These are phyloP conservation scores for Myochromella boudieri DNA, from an alignment of 768 basidiomycete species.

Conservation along the genomic window DNA sequence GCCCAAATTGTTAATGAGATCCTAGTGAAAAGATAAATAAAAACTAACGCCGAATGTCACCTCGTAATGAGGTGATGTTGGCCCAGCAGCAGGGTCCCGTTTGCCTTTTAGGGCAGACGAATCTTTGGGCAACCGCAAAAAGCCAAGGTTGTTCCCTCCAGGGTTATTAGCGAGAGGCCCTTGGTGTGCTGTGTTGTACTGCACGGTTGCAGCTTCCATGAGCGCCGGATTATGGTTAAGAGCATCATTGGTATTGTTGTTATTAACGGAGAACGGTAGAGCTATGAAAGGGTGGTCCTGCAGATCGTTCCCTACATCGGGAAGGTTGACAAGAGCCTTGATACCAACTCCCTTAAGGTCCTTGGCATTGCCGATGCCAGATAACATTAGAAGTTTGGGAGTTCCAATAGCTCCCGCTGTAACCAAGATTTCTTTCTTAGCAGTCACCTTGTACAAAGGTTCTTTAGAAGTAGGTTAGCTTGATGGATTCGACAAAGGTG, in stretches of 20 bases:
- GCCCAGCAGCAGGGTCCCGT: slow-evolving; percentile 23
- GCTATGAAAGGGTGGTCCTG: slow-evolving; percentile 23
- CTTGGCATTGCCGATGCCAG: slow-evolving; percentile 26
- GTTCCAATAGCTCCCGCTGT: slow-evolving; percentile 31
- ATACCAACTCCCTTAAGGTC: slow-evolving; percentile 18
- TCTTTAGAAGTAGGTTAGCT: not conserved
- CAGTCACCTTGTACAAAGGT: slow-evolving; percentile 14
- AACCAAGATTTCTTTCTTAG: slow-evolving; percentile 30
- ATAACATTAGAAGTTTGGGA: slow-evolving; percentile 25
- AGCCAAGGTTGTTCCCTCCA: slow-evolving; percentile 12
- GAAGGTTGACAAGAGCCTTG: slow-evolving; percentile 16
- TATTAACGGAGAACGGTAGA: slow-evolving; percentile 22
- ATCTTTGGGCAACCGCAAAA: slow-evolving; percentile 16
- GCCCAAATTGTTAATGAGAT: not conserved
- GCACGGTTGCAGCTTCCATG: slow-evolving; percentile 5
- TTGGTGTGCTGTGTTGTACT: slow-evolving; percentile 19
- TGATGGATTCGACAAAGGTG: not conserved
- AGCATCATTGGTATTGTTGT: slow-evolving; percentile 14
- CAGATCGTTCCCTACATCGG: slow-evolving; percentile 26
- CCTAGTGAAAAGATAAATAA: no score
- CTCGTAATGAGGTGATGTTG: slow-evolving; percentile 22
- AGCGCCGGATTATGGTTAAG: slow-evolving; percentile 16
- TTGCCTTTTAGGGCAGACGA: slow-evolving; percentile 6
- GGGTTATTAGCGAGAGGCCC: slow-evolving; percentile 23
- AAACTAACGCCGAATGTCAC: slow-evolving; percentile 7